A percentile compares a stretch with the other conserved stretches of the same genome.
phyloP scores from a whole-genome alignment of 768 basidiomycete species.

The Amanita pallidorosea region DNA sequence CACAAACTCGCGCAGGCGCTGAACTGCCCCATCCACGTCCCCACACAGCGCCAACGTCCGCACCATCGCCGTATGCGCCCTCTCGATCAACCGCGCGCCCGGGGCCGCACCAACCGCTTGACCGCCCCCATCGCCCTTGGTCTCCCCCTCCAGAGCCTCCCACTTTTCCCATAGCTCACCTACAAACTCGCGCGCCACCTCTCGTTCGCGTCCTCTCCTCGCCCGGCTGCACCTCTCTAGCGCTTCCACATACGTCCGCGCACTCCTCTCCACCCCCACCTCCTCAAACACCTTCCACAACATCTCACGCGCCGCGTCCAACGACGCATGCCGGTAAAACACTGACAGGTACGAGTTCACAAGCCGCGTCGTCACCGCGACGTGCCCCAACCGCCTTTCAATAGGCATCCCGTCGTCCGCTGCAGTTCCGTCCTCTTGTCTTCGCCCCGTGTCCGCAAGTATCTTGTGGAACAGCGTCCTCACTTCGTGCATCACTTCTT shows the following conservation, averaged over 20 bases:
- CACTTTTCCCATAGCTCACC: constrained; percentile 61
- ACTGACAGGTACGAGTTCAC: constrained; percentile 78
- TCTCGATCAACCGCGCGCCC: constrained; percentile 49
- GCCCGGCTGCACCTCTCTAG: constrained; percentile 52
- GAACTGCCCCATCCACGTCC: constrained; percentile 41
- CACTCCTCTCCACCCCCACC: constrained; percentile 31
- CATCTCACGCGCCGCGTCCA: constrained; percentile 35
- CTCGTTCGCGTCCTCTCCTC: constrained; percentile 33
- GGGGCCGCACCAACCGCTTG: too few species aligned
- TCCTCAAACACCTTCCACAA: constrained; percentile 43
- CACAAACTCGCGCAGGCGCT: constrained; percentile 51
- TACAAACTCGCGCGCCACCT: constrained; percentile 38
- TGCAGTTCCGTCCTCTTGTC: not conserved
- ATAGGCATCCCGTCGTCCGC: not conserved
- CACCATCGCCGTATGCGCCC: constrained; percentile 59
- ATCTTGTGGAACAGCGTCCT: constrained; percentile 55
- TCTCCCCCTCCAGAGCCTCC: constrained; percentile 32
- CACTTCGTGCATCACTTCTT: constrained; percentile 66
- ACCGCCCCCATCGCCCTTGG: constrained; percentile 10
- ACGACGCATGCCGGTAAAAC: constrained; percentile 41
- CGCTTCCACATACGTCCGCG: constrained; percentile 50
- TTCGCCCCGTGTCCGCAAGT: constrained; percentile 24
- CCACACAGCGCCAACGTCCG: constrained; percentile 50
- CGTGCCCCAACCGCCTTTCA: constrained; percentile 39
- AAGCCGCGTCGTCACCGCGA: constrained; percentile 49